phyloP scores from a whole-genome alignment of 179 eudicot genomes.

The Silene coronaria region DNA sequence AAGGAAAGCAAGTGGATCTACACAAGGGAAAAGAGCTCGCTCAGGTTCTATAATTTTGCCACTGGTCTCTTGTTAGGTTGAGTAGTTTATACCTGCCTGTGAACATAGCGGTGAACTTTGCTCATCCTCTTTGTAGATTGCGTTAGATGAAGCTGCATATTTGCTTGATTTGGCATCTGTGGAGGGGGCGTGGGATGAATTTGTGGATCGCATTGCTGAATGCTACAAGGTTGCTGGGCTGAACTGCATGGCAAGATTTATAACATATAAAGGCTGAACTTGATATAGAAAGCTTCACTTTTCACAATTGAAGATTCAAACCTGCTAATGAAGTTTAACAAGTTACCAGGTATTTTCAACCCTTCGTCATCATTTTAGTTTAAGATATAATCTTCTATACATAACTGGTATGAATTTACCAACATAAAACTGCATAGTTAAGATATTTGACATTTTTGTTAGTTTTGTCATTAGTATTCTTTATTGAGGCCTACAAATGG shows the following conservation, averaged over 20 bases:
- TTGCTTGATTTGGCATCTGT: conserved; percentile 88
- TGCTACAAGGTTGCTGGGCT: conserved; percentile 80
- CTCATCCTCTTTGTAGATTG: conserved; percentile 42
- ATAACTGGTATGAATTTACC: neutral
- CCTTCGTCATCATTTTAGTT: neutral
- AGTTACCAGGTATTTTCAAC: conserved; percentile 10
- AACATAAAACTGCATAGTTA: neutral
- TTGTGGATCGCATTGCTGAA: conserved; percentile 49
- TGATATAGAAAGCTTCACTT: neutral
- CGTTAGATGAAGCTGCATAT: conserved; percentile 87
- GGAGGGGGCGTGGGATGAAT: conserved; percentile 83
- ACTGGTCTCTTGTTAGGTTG: neutral
- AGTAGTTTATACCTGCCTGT: conserved; percentile 3
- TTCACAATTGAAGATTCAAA: neutral
- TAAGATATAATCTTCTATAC: conserved; percentile 3
- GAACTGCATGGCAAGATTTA: conserved; percentile 58
- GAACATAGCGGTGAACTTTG: neutral
- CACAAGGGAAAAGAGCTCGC: conserved; percentile 75
- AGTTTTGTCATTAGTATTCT: neutral
- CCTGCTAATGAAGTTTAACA: neutral
- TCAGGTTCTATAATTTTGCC: conserved; percentile 46
- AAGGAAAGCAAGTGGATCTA: conserved; percentile 69
- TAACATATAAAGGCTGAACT: conserved; percentile 39
- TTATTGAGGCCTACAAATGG: neutral
- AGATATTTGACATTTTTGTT: neutral